Evolutionary conservation across 805 yeast species (phyloP), one percentile per base, ranked within the genome.

Genomic region (Candida nonsorbophila): DNA sequence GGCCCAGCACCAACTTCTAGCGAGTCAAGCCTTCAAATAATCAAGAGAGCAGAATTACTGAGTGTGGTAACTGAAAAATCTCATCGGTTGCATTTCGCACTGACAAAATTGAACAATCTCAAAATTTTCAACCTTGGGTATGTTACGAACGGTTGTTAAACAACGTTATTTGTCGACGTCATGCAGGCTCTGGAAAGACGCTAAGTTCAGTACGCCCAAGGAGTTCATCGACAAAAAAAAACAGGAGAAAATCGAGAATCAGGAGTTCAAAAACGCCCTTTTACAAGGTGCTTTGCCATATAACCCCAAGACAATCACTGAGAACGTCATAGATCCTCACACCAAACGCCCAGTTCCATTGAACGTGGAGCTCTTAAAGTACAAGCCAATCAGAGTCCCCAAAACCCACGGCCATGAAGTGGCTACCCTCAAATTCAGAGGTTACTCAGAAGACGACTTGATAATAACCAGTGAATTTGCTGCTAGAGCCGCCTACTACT

Each of bases 381-480:
- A 79, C 50, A 84, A 85, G 19, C 97, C 97, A 2, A 48, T 87
- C 38, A 75, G 74, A 47, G 75, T 79, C 34, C 72, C 77, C 22
- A 62, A 71, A 17, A 76, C 75, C 17, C 73, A 84, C 44, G 88
- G 92, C 4, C 77, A 84, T 51, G 62, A 77, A 34, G 87, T 81
- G 13, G 94, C 94, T n/a, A 82, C 76, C 38, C 49, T 90, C 24
- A 76, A 75, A 25, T 68, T 90, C 43, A 74, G 82, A 41, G 80
- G 90, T 7, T 82, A 73, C 53, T 83, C 80, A 35, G 69, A 74
- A 31, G 75, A 75, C 35, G 81, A 79, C 45, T 54, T 90, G 37
- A 83, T 81, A 26, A 73, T 88, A 40, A 80, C 79, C 39, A 68
- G 84, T 16, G 94, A 90, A 55, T 92, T 92, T 56, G 84, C 92